A percentile compares a stretch with the other conserved stretches of the same genome.
These are phyloP conservation scores for Claviceps sp. DNA, from an alignment of 2,329 filamentous ascomycete species.

Conservation along the genomic window DNA sequence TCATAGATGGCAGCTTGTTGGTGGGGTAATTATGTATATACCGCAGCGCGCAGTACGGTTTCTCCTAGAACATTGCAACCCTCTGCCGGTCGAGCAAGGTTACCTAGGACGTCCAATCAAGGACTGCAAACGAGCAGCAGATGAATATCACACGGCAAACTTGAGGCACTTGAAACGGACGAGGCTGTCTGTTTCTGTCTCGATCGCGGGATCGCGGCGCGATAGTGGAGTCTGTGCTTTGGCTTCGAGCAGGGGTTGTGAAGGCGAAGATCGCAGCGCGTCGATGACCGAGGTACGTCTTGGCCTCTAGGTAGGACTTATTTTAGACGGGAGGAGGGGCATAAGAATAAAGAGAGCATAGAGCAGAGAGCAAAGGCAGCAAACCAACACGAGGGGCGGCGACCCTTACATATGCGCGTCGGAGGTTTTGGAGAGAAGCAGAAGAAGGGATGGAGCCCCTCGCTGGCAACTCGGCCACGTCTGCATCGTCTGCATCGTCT, in stretches of 20 bases:
- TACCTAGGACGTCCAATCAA: neutral
- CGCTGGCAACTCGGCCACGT: neutral
- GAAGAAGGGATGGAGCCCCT: no score
- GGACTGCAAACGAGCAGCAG: neutral
- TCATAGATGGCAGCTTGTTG: slow-evolving; percentile 9
- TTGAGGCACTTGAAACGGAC: neutral
- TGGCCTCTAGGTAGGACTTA: no score
- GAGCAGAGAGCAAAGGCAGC: no score
- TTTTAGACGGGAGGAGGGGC: no score
- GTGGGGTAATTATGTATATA: slow-evolving; percentile 10
- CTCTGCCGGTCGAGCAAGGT: slow-evolving; percentile 10
- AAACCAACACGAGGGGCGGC: no score
- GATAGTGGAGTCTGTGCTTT: neutral
- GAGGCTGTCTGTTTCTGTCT: neutral
- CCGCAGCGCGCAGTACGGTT: slow-evolving; percentile 20
- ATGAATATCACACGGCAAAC: neutral
- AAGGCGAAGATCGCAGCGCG: no score
- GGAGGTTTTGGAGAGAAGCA: no score
- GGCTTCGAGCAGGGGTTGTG: neutral
- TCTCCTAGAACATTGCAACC: slow-evolving; percentile 10
- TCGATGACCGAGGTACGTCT: no score
- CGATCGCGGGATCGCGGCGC: neutral
- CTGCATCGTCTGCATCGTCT: neutral
- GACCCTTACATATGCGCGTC: no score
- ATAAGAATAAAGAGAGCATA: no score